phyloP scores from a whole-genome alignment of 164 flowering plant species.

The Buxus sempervirens region DNA sequence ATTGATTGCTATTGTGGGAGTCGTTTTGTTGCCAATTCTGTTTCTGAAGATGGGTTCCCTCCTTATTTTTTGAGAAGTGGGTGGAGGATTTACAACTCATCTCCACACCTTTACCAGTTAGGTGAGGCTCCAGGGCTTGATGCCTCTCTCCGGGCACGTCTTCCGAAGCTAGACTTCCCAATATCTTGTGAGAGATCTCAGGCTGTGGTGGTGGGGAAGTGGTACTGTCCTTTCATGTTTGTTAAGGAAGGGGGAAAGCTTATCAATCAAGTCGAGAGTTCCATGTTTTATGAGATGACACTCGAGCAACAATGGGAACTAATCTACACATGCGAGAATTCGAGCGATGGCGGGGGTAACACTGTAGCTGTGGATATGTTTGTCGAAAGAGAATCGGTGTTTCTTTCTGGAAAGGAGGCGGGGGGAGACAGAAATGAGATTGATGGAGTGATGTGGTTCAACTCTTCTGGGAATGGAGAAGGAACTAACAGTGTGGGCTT shows the following conservation, averaged over 20 bases:
- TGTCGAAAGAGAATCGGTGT: constrained; percentile 23
- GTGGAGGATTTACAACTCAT: too few relatives aligned
- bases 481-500: constrained; percentile 30
- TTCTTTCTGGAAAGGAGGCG: constrained; percentile 19
- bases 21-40: too few relatives aligned
- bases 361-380: constrained; percentile 25
- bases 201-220: constrained; percentile 47
- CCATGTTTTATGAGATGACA: too few relatives aligned
- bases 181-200: background rate
- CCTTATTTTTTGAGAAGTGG: constrained; percentile 21
- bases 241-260: constrained; percentile 28
- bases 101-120: constrained; percentile 8
- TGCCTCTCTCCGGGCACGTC: constrained; percentile 17
- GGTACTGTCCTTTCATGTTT: constrained; percentile 58
- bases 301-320: too few relatives aligned
- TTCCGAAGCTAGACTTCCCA: constrained; percentile 26
- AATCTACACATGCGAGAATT: constrained; percentile 29
- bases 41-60: too few relatives aligned
- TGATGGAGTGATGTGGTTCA: too few relatives aligned
- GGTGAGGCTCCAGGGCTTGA: constrained; percentile 36
- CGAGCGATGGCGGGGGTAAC: constrained; percentile 13
- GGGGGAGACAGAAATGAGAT: too few relatives aligned
- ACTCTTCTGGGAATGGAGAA: too few relatives aligned
- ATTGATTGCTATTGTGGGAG: too few relatives aligned
- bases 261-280: constrained; percentile 30